Conservation (phyloP, 2,329 filamentous ascomycete species). For the Fusarium sp. region DNA sequence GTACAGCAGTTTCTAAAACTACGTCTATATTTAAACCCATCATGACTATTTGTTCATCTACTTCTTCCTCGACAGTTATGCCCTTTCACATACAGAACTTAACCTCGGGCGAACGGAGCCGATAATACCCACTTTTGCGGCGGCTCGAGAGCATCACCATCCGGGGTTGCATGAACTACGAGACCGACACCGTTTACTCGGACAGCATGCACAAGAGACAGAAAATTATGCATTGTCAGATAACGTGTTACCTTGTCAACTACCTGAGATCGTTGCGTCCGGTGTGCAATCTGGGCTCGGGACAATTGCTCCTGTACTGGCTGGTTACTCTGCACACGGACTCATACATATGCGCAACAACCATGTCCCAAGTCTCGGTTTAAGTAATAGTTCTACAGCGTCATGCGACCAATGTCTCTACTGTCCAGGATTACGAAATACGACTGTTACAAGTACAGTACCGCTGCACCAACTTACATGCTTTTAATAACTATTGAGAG, state of each 20-base stretch:
- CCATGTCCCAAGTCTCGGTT: not conserved
- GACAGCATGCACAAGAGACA: no score
- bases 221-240: no score
- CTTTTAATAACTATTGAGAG: no score
- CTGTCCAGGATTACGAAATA: not conserved
- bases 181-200: not conserved
- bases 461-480: no score
- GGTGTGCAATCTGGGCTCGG: not conserved
- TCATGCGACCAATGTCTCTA: not conserved
- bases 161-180: constrained; percentile 15
- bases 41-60: no score
- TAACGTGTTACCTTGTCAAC: no score
- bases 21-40: no score
- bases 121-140: constrained; percentile 33
- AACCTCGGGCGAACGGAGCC: constrained; percentile 36
- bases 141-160: constrained; percentile 6
- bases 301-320: not conserved
- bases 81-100: constrained; percentile 1
- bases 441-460: not conserved
- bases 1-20: not conserved
- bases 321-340: not conserved
- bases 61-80: not conserved
- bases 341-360: not conserved
- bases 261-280: not conserved
- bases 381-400: not conserved